Evolutionary conservation across 179 eudicot genomes (phyloP).

Genomic region (Silene coronaria): DNA sequence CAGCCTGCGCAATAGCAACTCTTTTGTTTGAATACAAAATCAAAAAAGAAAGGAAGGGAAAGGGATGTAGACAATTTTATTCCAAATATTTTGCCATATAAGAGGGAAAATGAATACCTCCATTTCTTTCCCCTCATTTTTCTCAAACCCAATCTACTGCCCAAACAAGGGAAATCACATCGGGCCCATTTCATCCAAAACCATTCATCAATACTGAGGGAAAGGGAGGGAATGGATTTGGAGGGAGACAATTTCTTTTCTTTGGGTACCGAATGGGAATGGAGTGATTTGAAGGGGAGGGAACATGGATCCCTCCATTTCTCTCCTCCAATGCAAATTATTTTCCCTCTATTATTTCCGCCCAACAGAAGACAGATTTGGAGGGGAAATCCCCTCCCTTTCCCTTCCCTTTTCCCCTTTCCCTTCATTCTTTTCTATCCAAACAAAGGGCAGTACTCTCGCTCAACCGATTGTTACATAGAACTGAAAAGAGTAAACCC

Average conservation of each 20-base stretch:
- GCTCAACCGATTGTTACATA: not conserved
- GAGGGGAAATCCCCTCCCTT: too few species aligned
- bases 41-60: not conserved
- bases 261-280: too few species aligned
- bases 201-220: not conserved
- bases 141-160: not conserved
- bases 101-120: too few species aligned
- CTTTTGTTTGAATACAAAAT: not conserved
- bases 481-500: not conserved
- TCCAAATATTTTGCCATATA: not conserved
- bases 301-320: too few species aligned
- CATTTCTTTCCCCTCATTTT: not conserved
- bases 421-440: too few species aligned
- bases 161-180: not conserved
- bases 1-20: constrained; percentile 52
- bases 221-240: too few species aligned
- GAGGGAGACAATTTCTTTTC: too few species aligned
- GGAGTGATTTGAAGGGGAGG: too few species aligned
- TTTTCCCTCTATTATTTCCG: too few species aligned
- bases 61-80: not conserved
- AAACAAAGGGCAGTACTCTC: not conserved
- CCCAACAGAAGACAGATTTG: too few species aligned
- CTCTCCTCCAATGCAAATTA: too few species aligned
- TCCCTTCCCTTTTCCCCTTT: too few species aligned
- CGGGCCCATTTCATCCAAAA: not conserved